Percentiles rank a stretch among this genome's conserved stretches.
Evolutionary conservation across 441 rosid genomes (phyloP).

Genomic region (Theobroma grandiflorum): DNA sequence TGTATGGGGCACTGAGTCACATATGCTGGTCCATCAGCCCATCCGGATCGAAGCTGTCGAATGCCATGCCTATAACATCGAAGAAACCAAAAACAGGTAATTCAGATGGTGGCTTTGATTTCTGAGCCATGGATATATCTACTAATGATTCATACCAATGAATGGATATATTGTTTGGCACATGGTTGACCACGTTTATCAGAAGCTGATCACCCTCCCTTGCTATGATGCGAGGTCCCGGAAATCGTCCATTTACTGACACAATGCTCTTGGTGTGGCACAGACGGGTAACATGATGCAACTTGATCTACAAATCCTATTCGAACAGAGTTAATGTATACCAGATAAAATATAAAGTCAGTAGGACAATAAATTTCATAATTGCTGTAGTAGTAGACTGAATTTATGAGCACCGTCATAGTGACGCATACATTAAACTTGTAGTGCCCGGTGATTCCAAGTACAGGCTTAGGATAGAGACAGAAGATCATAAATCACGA

Average conservation of each 20-base stretch:
- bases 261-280: slow-evolving; percentile 57
- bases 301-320: slow-evolving; percentile 24
- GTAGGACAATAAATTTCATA: neutral
- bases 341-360: neutral
- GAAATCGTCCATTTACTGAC: slow-evolving; percentile 56
- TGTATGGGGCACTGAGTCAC: slow-evolving; percentile 68
- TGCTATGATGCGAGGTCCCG: slow-evolving; percentile 54
- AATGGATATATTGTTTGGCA: slow-evolving; percentile 49
- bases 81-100: neutral
- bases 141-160: slow-evolving; percentile 43
- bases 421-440: slow-evolving; percentile 42
- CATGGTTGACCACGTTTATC: slow-evolving; percentile 50
- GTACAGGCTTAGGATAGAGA: slow-evolving; percentile 39
- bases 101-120: neutral
- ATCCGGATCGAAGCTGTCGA: slow-evolving; percentile 51
- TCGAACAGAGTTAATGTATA: neutral
- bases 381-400: neutral
- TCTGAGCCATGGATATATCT: neutral
- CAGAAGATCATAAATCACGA: slow-evolving; percentile 35
- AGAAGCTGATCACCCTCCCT: slow-evolving; percentile 57
- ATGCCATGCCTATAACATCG: slow-evolving; percentile 53
- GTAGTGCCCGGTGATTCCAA: slow-evolving; percentile 50
- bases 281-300: slow-evolving; percentile 51
- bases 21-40: slow-evolving; percentile 72
- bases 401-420: slow-evolving; percentile 5